Percentiles rank a stretch among this genome's conserved stretches.
phyloP scores from a whole-genome alignment of 1,139 yeast genomes.

The Diutina ranongensis region DNA sequence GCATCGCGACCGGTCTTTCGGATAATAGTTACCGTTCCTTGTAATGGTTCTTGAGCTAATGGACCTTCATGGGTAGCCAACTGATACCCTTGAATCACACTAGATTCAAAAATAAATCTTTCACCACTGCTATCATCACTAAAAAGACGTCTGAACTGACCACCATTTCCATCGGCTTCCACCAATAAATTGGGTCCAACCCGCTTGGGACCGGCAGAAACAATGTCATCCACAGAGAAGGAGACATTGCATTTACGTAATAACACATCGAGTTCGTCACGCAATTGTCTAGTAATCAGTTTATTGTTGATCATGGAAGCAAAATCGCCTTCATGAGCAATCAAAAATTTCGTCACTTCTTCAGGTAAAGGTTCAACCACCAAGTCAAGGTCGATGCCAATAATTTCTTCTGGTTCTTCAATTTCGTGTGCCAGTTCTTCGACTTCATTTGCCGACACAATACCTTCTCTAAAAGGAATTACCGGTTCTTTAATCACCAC shows the following conservation, averaged over 20 bases:
- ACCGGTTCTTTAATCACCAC: constrained; percentile 84
- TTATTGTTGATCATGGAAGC: constrained; percentile 15
- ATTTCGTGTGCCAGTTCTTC: constrained; percentile 15
- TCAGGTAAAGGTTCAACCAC: constrained; percentile 49
- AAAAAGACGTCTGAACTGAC: constrained; percentile 23
- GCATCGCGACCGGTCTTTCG: constrained; percentile 11
- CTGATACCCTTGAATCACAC: constrained; percentile 75
- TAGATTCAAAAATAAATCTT: constrained; percentile 45
- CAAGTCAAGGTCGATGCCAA: constrained; percentile 29
- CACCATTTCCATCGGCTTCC: constrained; percentile 31
- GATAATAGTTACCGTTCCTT: constrained; percentile 55
- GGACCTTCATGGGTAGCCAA: constrained; percentile 82
- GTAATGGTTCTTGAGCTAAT: constrained; percentile 74
- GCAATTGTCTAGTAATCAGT: constrained; percentile 17
- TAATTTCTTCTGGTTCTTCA: constrained; percentile 16
- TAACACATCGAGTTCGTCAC: not conserved
- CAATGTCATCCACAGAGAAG: constrained; percentile 32
- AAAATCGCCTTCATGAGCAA: constrained; percentile 31
- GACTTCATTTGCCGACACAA: constrained; percentile 18
- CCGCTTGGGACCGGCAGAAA: constrained; percentile 70
- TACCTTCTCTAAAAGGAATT: constrained; percentile 89
- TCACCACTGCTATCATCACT: not conserved
- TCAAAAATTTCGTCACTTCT: constrained; percentile 38
- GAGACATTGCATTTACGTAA: constrained; percentile 8
- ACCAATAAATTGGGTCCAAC: constrained; percentile 67